phyloP scores from a whole-genome alignment of 805 yeast species.

The Yamadazyma kitorensis region DNA sequence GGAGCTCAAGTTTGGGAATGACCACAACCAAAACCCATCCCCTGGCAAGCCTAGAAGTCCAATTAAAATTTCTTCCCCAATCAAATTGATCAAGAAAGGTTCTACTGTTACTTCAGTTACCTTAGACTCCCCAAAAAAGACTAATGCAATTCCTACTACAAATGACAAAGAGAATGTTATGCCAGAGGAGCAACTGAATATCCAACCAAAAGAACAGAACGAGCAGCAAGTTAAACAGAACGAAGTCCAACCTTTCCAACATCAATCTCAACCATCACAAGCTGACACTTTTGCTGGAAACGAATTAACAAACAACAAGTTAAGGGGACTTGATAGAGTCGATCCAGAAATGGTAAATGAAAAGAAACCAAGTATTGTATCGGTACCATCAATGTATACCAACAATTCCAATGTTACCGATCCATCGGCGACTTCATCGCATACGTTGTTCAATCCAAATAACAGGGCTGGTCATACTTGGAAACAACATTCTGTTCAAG shows the following conservation, averaged over 20 bases:
- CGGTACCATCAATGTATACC: conserved; percentile 28
- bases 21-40: not conserved
- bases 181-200: not conserved
- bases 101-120: conserved; percentile 20
- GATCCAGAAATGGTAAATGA: conserved; percentile 8
- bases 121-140: conserved; percentile 13
- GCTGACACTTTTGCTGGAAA: conserved; percentile 12
- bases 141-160: too few species aligned
- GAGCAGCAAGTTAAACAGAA: conserved; percentile 1
- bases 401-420: conserved; percentile 11
- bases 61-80: conserved; percentile 37
- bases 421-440: conserved; percentile 14
- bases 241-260: not conserved
- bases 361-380: conserved; percentile 26
- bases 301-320: conserved; percentile 21
- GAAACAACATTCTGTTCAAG: conserved; percentile 15
- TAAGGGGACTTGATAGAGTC: conserved; percentile 15
- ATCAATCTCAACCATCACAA: not conserved
- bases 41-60: conserved; percentile 19
- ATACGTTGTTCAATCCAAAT: conserved; percentile 12
- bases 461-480: too few species aligned
- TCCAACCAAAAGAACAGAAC: not conserved
- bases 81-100: conserved; percentile 29
- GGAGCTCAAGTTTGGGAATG: too few species aligned
- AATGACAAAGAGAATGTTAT: conserved; percentile 1